Conservation (phyloP, 129 eudicot species). For the Erigeron canadensis region DNA sequence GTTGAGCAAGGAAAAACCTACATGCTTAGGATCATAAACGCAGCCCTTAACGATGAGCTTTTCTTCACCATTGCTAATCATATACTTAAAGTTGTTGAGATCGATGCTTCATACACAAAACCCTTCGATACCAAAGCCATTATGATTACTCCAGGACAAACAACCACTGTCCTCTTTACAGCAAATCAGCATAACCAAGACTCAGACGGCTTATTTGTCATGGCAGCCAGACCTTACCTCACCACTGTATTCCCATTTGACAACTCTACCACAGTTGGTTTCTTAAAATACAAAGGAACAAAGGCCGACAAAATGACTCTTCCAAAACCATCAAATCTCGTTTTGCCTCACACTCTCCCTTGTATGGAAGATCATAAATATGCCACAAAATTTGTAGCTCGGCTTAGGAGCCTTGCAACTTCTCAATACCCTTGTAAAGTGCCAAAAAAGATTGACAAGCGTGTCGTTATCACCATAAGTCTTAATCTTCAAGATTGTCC, state of each 20-base stretch:
- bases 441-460: slow-evolving; percentile 60
- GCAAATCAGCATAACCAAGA: slow-evolving; percentile 44
- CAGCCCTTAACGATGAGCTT: slow-evolving; percentile 71
- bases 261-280: slow-evolving; percentile 63
- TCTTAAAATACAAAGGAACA: slow-evolving; percentile 50
- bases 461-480: slow-evolving; percentile 57
- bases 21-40: slow-evolving; percentile 71
- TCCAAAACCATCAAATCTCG: slow-evolving; percentile 21
- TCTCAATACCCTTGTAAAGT: slow-evolving; percentile 54
- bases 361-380: slow-evolving; percentile 51
- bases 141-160: slow-evolving; percentile 84
- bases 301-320: neutral
- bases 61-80: slow-evolving; percentile 64
- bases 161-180: slow-evolving; percentile 55
- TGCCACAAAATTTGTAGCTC: slow-evolving; percentile 43
- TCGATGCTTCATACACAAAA: slow-evolving; percentile 73
- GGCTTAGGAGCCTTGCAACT: slow-evolving; percentile 52
- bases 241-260: slow-evolving; percentile 65
- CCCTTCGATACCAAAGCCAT: slow-evolving; percentile 63
- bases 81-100: slow-evolving; percentile 62
- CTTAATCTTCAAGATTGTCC: slow-evolving; percentile 84
- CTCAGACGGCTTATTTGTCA: slow-evolving; percentile 43
- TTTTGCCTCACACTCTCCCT: slow-evolving; percentile 52
- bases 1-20: slow-evolving; percentile 65
- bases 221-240: slow-evolving; percentile 88